Conservation (phyloP, 1,284 basidiomycete species). For the Pholiota adiposa region DNA sequence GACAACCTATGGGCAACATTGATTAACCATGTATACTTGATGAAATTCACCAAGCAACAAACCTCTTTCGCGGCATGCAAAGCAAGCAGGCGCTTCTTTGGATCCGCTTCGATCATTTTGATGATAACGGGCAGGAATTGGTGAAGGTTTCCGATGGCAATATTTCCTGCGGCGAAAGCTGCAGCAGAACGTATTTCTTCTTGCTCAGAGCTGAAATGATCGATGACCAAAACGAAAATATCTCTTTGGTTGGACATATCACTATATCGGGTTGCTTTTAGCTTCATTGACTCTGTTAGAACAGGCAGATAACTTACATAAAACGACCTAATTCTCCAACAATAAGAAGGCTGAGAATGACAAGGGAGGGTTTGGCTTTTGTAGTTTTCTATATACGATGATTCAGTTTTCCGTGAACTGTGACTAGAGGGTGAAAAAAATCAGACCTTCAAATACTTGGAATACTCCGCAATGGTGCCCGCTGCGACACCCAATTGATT, state of each 20-base stretch:
- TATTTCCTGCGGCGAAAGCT: constrained; percentile 94
- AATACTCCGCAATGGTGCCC: constrained; percentile 81
- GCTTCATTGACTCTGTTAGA: background rate
- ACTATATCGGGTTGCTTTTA: constrained; percentile 40
- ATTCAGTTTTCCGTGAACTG: background rate
- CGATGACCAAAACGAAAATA: constrained; percentile 75
- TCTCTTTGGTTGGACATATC: constrained; percentile 82
- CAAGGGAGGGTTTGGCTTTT: constrained; percentile 67
- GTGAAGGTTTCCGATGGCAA: constrained; percentile 89
- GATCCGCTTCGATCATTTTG: constrained; percentile 77
- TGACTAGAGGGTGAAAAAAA: background rate
- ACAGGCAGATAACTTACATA: constrained; percentile 51
- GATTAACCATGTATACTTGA: background rate
- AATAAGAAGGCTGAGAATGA: constrained; percentile 85
- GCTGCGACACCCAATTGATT: constrained; percentile 73
- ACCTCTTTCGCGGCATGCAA: constrained; percentile 95
- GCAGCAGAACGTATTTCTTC: constrained; percentile 89
- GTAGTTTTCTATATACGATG: constrained; percentile 51
- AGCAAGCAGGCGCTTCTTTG: constrained; percentile 82
- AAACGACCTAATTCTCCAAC: constrained; percentile 90
- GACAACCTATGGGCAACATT: constrained; percentile 77
- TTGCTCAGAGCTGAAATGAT: constrained; percentile 75
- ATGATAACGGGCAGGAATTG: constrained; percentile 88
- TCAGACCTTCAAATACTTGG: constrained; percentile 73
- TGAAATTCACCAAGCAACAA: constrained; percentile 6